Base-by-base conservation (phyloP, 495 filamentous ascomycete species). In the Penicillium roqueforti region DNA sequence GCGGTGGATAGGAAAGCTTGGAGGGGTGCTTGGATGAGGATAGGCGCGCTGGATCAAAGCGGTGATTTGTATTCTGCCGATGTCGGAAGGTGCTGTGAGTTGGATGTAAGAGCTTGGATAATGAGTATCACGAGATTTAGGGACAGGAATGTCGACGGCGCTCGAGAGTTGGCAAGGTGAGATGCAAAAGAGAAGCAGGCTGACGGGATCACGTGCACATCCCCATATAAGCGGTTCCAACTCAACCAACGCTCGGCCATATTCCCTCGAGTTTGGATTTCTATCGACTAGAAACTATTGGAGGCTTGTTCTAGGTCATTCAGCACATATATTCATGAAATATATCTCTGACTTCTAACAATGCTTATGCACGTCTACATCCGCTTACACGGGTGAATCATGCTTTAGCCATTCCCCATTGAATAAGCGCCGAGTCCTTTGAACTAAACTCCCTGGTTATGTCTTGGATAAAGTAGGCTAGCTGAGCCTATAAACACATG, bases 1-100 rank as follows among this genome's bases (percentile, higher is more conserved):
- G 51, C 44, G 54, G 53, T 54, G 22, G 22, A n/a, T 38, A 6
- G 3, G 37, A 42, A 32, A 44, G 50, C 50, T 52, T 52, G 50
- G 50, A 52, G 50, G 50, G 50, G 47, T 14, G 41, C 23, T 45
- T 45, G 8, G 10, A 45, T 28, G 48, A 47, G 10, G 25, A 36
- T 28, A 32, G 19, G 47, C 31, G 28, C 28, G 29, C 31, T 34
- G 1, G 13, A 23, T 6, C 40, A 32, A 26, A 52, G 20, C 5
- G 40, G 39, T 7, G 7, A 14, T 23, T 28, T n/a, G 4, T 11
- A 7, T 32, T 47, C 44, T 23, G 18, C 10, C 16, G 9, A 6
- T 8, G 7, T 19, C 11, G 7, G 25, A 8, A 6, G 9, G 34
- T 47, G 19, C 18, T 20, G 11, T 2, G 6, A 11, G 10, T 4